A percentile compares a stretch with the other conserved stretches of the same genome.
phyloP scores from a whole-genome alignment of 495 filamentous ascomycete species.

The Cercophora samala region DNA sequence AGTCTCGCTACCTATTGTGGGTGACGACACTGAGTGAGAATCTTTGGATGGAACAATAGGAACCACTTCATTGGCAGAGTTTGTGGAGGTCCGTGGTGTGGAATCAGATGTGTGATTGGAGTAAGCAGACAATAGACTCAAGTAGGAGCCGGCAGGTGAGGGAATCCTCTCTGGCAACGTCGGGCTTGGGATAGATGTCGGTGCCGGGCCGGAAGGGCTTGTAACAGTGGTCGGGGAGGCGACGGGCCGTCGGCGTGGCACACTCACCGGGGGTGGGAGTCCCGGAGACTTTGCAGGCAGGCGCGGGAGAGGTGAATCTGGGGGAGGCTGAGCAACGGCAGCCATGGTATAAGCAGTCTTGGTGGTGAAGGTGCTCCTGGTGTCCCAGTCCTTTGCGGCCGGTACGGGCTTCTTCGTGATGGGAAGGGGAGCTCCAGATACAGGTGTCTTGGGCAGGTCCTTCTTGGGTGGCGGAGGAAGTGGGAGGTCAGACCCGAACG shows the following conservation, averaged over 20 bases:
- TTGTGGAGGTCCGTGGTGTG: constrained; percentile 33
- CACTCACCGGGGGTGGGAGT: constrained; percentile 26
- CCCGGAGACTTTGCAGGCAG: constrained; percentile 29
- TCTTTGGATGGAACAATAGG: constrained; percentile 35
- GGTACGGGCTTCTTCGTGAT: constrained; percentile 5
- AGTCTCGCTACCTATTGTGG: constrained; percentile 15
- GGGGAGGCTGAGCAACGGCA: constrained; percentile 13
- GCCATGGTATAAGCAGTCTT: constrained; percentile 18
- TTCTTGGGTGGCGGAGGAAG: constrained; percentile 18
- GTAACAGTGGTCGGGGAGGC: constrained; percentile 19
- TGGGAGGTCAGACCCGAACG: constrained; percentile 21
- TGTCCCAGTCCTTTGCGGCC: constrained; percentile 5
- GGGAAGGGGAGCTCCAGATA: constrained; percentile 9
- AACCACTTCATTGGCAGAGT: constrained; percentile 32
- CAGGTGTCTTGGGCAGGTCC: constrained; percentile 11
- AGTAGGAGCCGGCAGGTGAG: constrained; percentile 40
- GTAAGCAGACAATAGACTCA: constrained; percentile 47
- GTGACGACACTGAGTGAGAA: constrained; percentile 36
- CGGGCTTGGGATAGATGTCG: constrained; percentile 11
- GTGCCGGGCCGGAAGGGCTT: constrained; percentile 5
- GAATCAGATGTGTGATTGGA: constrained; percentile 40
- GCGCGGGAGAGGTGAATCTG: constrained; percentile 2
- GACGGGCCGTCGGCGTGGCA: constrained; percentile 30
- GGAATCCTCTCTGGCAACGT: constrained; percentile 17
- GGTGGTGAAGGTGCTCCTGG: background rate